Percentiles rank a stretch among this genome's conserved stretches.
Evolutionary conservation across 2,329 filamentous ascomycete genomes (phyloP).

Genomic region (Cyanodermella asteris): DNA sequence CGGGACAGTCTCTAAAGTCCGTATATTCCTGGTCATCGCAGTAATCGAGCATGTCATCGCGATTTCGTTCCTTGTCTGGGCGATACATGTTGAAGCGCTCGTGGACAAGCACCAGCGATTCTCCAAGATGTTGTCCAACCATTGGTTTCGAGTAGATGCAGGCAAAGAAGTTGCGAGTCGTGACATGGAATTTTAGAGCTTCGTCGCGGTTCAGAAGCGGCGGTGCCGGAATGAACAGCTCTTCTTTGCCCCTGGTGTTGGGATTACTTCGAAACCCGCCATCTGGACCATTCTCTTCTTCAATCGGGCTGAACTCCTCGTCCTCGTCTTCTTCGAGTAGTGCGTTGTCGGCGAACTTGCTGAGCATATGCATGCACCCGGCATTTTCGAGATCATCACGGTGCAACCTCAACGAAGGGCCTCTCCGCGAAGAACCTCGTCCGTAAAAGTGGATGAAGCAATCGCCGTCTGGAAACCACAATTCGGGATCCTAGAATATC

Average conservation of each 20-base stretch:
- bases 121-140: conserved; percentile 44
- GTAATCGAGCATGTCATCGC: conserved; percentile 40
- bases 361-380: conserved; percentile 38
- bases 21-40: conserved; percentile 48
- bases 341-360: conserved; percentile 10
- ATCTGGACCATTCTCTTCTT: too few relatives aligned
- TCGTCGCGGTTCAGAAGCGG: conserved; percentile 29
- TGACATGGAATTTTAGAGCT: conserved; percentile 40
- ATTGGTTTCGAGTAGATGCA: conserved; percentile 44
- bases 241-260: conserved; percentile 15
- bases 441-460: conserved; percentile 48
- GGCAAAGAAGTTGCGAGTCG: conserved; percentile 55
- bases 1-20: conserved; percentile 40
- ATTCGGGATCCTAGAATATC: conserved; percentile 39
- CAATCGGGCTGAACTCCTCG: conserved; percentile 17
- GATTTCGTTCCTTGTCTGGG: conserved; percentile 30
- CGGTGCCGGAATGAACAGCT: conserved; percentile 51
- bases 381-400: conserved; percentile 34
- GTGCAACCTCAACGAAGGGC: conserved; percentile 46
- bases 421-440: conserved; percentile 40
- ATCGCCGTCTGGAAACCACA: conserved; percentile 47
- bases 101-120: conserved; percentile 40
- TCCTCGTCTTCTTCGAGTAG: conserved; percentile 4
- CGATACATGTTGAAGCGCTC: conserved; percentile 43
- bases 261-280: conserved; percentile 8